A percentile compares a stretch with the other conserved stretches of the same genome.
These are phyloP conservation scores for Hypericum androsaemum DNA, from an alignment of 345 rosid species.

Conservation along the genomic window DNA sequence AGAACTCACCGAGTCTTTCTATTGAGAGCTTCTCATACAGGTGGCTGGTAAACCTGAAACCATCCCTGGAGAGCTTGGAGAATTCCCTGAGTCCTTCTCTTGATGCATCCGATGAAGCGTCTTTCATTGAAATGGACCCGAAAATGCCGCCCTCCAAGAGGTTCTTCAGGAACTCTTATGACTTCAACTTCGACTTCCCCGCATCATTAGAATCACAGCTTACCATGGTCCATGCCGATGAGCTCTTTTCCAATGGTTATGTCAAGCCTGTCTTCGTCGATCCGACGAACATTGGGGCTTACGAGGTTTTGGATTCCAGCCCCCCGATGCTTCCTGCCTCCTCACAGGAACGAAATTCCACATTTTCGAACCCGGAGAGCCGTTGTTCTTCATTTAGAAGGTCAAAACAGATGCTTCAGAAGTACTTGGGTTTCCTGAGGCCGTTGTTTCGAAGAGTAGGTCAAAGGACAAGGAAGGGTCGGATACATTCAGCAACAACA, in stretches of 20 bases:
- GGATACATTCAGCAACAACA: slow-evolving; percentile 46
- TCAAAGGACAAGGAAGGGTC: slow-evolving; percentile 34
- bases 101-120: slow-evolving; percentile 62
- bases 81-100: slow-evolving; percentile 36
- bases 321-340: slow-evolving; percentile 17
- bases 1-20: slow-evolving; percentile 64
- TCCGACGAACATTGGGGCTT: slow-evolving; percentile 29
- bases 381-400: slow-evolving; percentile 35
- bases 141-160: slow-evolving; percentile 83
- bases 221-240: slow-evolving; percentile 65
- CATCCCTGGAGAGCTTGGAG: slow-evolving; percentile 46
- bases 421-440: slow-evolving; percentile 63
- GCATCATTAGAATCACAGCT: slow-evolving; percentile 39
- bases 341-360: slow-evolving; percentile 18
- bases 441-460: slow-evolving; percentile 55
- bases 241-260: slow-evolving; percentile 74
- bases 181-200: slow-evolving; percentile 72
- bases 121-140: slow-evolving; percentile 96
- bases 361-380: slow-evolving; percentile 15
- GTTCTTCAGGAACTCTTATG: slow-evolving; percentile 54
- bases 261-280: slow-evolving; percentile 51
- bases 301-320: slow-evolving; percentile 18
- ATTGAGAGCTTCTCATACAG: slow-evolving; percentile 89
- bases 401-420: slow-evolving; percentile 47
- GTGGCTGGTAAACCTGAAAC: slow-evolving; percentile 72